A percentile compares a stretch with the other conserved stretches of the same genome.
Evolutionary conservation across 257 asterid genomes (phyloP).

Genomic region (Forsythia suspensa): DNA sequence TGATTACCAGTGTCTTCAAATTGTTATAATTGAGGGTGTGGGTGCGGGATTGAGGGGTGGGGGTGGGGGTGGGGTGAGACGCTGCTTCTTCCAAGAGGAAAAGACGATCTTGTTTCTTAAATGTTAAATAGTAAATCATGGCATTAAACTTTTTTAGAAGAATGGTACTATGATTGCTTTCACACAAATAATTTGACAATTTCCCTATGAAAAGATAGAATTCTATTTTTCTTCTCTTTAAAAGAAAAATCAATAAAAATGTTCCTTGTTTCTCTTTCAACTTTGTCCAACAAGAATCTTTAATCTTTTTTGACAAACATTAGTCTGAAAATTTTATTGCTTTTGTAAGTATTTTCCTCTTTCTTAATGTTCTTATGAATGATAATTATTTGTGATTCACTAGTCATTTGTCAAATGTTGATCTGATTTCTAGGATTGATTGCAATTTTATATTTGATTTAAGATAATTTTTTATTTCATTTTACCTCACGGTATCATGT

Average conservation of each 20-base stretch:
- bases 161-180: neutral
- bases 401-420: neutral
- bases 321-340: neutral
- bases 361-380: neutral
- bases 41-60: too few relatives aligned
- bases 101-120: neutral
- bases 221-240: neutral
- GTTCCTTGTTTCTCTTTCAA: neutral
- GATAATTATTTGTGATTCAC: neutral
- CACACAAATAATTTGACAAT: neutral
- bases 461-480: neutral
- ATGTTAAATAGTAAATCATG: too few relatives aligned
- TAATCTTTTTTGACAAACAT: neutral
- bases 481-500: neutral
- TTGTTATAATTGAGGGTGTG: neutral
- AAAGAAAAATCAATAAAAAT: neutral
- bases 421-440: neutral
- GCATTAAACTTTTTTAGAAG: neutral
- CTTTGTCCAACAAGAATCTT: neutral
- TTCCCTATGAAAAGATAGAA: neutral
- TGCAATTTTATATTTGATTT: neutral
- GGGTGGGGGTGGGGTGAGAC: neutral
- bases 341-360: neutral
- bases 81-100: neutral
- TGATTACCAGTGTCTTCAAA: neutral